Evolutionary conservation across 345 rosid genomes (phyloP).

Genomic region (Hypericum androsaemum): DNA sequence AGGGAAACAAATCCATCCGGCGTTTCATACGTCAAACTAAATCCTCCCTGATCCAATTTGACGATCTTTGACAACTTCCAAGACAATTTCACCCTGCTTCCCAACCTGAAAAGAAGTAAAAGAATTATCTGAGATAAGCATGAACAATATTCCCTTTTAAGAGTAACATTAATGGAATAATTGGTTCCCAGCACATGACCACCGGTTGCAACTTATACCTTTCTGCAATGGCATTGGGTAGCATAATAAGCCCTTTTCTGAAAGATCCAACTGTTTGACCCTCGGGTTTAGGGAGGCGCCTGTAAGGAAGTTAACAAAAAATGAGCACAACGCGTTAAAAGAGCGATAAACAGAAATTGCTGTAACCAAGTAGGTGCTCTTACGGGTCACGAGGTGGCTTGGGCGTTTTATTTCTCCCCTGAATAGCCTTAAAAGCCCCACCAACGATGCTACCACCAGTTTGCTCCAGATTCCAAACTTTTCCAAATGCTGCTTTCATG

Average conservation of each 20-base stretch:
- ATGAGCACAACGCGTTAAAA: background rate
- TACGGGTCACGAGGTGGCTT: conserved; percentile 75
- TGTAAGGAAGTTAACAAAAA: conserved; percentile 18
- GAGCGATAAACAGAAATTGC: conserved; percentile 4
- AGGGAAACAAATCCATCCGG: conserved; percentile 71
- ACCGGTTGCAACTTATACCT: conserved; percentile 32
- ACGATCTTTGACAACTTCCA: conserved; percentile 71
- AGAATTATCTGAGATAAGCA: background rate
- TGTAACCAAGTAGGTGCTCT: conserved; percentile 20
- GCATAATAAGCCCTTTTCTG: conserved; percentile 73
- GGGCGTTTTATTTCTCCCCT: conserved; percentile 54
- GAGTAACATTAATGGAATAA: background rate
- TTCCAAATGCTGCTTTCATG: conserved; percentile 96
- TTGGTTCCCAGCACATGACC: conserved; percentile 3
- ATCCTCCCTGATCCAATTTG: conserved; percentile 50
- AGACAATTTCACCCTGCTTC: conserved; percentile 61
- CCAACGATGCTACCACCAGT: conserved; percentile 78
- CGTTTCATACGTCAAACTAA: conserved; percentile 73
- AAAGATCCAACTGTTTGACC: conserved; percentile 97
- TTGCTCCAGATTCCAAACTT: conserved; percentile 92
- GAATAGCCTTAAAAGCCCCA: conserved; percentile 70
- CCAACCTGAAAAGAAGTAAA: conserved; percentile 38
- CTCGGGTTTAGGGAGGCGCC: conserved; percentile 78
- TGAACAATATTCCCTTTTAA: background rate
- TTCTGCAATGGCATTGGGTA: conserved; percentile 75